A percentile compares a stretch with the other conserved stretches of the same genome.
Evolutionary conservation across 495 filamentous ascomycete species (phyloP).

Genomic region (Tuber borchii): DNA sequence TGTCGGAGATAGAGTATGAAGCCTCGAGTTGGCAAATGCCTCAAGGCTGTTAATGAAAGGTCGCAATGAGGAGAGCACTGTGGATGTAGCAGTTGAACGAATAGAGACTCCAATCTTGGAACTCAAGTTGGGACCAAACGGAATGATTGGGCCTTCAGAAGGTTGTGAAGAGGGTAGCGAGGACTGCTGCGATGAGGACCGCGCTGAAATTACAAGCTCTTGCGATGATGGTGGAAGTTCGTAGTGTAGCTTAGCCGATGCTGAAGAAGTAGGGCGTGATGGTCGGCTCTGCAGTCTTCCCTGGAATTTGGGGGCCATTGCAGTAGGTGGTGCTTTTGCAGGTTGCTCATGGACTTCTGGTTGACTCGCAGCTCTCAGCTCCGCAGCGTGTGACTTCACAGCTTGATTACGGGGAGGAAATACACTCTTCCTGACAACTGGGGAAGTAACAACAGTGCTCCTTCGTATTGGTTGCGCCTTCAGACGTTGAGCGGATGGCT

Average conservation of each 20-base stretch:
- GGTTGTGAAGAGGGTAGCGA: not conserved
- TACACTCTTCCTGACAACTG: constrained; percentile 21
- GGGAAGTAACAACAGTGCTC: constrained; percentile 21
- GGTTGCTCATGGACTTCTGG: constrained; percentile 41
- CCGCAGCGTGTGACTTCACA: constrained; percentile 47
- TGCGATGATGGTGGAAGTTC: not conserved
- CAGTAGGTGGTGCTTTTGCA: constrained; percentile 22
- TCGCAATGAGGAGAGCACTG: constrained; percentile 32
- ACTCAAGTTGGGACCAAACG: constrained; percentile 26
- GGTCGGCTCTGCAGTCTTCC: constrained; percentile 11
- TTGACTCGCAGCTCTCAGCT: constrained; percentile 49
- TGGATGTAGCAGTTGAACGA: constrained; percentile 30
- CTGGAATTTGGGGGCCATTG: constrained; percentile 23
- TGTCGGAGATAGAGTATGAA: constrained; percentile 26
- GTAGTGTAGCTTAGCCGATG: not conserved
- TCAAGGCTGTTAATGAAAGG: constrained; percentile 34
- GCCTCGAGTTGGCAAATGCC: constrained; percentile 24
- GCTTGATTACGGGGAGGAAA: constrained; percentile 23
- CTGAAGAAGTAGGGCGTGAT: not conserved
- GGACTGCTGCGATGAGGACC: not conserved
- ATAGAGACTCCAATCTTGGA: constrained; percentile 36
- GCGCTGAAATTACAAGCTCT: not conserved
- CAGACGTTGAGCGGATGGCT: constrained; percentile 15
- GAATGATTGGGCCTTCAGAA: constrained; percentile 22
- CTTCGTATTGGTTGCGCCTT: constrained; percentile 33